Evolutionary conservation across 106 monocot genomes (phyloP), one percentile per base, ranked within the genome.

Genomic region (Acanthochlamys bracteata): DNA sequence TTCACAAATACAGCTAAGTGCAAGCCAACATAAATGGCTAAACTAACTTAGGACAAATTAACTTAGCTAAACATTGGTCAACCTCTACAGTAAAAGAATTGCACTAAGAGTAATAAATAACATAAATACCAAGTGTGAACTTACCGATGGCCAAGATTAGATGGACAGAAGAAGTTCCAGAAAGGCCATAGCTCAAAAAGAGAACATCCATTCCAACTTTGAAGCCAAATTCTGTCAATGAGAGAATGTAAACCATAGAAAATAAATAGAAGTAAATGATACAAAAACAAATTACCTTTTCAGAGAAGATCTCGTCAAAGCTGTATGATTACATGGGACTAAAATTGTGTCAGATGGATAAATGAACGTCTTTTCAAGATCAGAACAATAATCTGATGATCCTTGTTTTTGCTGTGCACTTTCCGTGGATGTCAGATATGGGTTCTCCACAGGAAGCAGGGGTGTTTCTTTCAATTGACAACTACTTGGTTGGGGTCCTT

Each of bases 291-390:
- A n/a, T 43, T 43, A 43, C 43, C 90, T 96, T 72, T 85, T 83
- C 10, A 73, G 70, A 69, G 82, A 96, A 62, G 76, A 80, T 76
- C 84, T 78, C 53, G 80, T 78, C 78, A 88, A 88, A 14, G 87
- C 80, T 56, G 45, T 78, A 57, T 96, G 82, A 57, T 88, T 72
- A 60, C 88, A 60, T 25, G 95, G 90, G 57, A 96, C 75, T 55
- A 96, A 42, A 25, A 90, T 84, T 41, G 78, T 67, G 49, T 88
- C 95, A 27, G 82, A 70, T 39, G 90, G 82, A 57, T 84, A 91
- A 53, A 96, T 82, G 59, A 96, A 83, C 42, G 95, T 96, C 60
- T 69, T 90, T 61, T 96, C 80, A 69, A 82, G 77, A 78, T 78
- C 23, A 53, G 82, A 71, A 77, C 81, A 43, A 7, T 59, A 52